Evolutionary conservation across 2,329 filamentous ascomycete species (phyloP).

Genomic region (Rutstroemia sydowiana): DNA sequence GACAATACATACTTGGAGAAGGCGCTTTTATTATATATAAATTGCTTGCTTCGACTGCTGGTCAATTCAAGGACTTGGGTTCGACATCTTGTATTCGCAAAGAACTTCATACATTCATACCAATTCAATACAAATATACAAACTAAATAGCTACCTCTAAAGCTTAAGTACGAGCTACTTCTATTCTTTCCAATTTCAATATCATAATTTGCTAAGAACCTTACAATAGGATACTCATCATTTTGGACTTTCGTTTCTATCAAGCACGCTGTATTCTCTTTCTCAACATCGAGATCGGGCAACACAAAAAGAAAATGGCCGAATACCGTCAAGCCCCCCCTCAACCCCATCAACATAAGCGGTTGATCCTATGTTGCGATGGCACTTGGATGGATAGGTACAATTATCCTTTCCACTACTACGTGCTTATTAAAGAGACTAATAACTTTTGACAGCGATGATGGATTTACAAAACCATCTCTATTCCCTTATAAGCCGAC

Average conservation of each 20-base stretch:
- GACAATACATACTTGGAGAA: not conserved
- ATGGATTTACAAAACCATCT: slow-evolving; percentile 25
- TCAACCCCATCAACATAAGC: slow-evolving; percentile 12
- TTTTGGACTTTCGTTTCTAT: not conserved
- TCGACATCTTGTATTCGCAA: not conserved
- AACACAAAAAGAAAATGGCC: slow-evolving; percentile 1
- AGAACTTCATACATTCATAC: not conserved
- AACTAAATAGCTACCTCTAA: not conserved
- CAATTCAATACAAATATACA: not conserved
- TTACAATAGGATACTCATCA: not conserved
- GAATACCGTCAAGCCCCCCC: not conserved
- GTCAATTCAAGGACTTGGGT: slow-evolving; percentile 4
- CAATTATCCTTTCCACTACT: slow-evolving; percentile 6
- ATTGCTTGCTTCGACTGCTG: not conserved
- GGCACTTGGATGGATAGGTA: slow-evolving; percentile 29
- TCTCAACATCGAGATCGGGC: not conserved
- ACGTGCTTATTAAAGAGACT: not conserved
- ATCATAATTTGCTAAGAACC: not conserved
- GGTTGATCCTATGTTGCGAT: slow-evolving; percentile 28
- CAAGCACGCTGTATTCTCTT: not conserved
- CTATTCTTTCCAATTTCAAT: not conserved
- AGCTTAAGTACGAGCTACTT: slow-evolving; percentile 1
- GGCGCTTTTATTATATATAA: slow-evolving; percentile 2
- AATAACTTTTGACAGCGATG: slow-evolving; percentile 17
- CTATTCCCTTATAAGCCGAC: slow-evolving; percentile 50